phyloP scores from a whole-genome alignment of 345 rosid species.

The Eucalyptus pauciflora region DNA sequence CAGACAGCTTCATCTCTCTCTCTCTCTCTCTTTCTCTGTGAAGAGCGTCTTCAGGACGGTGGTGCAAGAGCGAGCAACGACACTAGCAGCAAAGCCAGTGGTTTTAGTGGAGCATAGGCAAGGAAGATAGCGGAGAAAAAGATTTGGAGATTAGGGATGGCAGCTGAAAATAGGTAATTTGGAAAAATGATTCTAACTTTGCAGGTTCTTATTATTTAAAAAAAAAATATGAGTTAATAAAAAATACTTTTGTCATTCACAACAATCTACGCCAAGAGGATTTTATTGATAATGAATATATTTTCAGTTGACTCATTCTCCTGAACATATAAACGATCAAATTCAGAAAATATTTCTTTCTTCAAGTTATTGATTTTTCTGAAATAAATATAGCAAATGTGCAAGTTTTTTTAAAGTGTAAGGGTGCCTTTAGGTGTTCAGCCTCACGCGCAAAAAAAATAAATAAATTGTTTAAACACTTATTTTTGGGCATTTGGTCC shows the following conservation, averaged over 20 bases:
- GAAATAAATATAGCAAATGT: rapidly evolving
- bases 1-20: neutral
- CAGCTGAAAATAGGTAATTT: neutral
- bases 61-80: neutral
- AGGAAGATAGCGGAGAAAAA: neutral
- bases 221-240: neutral
- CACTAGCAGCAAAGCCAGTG: neutral
- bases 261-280: neutral
- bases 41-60: neutral
- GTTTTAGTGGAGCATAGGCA: neutral
- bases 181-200: neutral
- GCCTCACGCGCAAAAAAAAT: neutral
- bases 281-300: neutral
- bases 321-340: too few relatives aligned
- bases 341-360: too few relatives aligned
- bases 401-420: neutral
- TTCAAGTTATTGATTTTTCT: neutral
- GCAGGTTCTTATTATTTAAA: neutral
- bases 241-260: rapidly evolving
- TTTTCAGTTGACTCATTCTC: neutral
- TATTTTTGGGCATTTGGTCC: neutral
- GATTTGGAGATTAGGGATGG: neutral
- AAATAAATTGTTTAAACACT: neutral
- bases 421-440: neutral
- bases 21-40: neutral